Percentiles rank a stretch among this genome's conserved stretches.
phyloP scores from a whole-genome alignment of 345 rosid species.

The Firmiana major region DNA sequence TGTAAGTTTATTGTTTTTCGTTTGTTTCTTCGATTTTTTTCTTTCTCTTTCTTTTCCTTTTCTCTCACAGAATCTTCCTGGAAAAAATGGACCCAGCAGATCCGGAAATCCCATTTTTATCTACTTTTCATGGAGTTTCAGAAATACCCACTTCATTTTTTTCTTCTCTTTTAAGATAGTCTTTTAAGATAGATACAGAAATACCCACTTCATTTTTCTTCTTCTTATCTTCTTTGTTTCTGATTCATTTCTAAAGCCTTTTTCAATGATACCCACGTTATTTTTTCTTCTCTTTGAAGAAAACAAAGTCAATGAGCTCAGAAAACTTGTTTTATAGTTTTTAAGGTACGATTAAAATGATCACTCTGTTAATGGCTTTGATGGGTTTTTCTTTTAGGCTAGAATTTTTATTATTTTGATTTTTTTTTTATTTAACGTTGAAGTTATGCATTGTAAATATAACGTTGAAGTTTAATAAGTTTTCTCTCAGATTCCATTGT shows the following conservation, averaged over 20 bases:
- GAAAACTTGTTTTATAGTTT: constrained; percentile 7
- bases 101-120: constrained; percentile 23
- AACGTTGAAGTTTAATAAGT: too few relatives aligned
- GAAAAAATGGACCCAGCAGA: constrained; percentile 43
- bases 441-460: too few relatives aligned
- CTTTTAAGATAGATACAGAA: too few relatives aligned
- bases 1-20: constrained; percentile 12
- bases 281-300: constrained; percentile 16
- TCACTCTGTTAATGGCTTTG: constrained; percentile 16
- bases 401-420: background rate
- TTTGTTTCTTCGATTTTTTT: constrained; percentile 14
- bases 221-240: constrained; percentile 2
- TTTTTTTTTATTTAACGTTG: too few relatives aligned
- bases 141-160: constrained; percentile 22
- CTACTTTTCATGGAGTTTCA: constrained; percentile 25
- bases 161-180: too few relatives aligned
- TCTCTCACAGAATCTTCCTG: constrained; percentile 30
- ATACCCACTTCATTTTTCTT: constrained; percentile 21
- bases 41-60: background rate
- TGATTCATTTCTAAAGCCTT: constrained; percentile 11
- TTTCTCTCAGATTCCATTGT: too few relatives aligned
- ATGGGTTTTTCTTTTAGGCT: background rate
- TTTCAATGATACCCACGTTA: constrained; percentile 1
- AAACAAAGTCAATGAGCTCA: constrained; percentile 15
- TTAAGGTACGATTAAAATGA: constrained; percentile 21